These are phyloP conservation scores for Aureobasidium sp. DNA, from an alignment of 2,329 filamentous ascomycete species.

Conservation along the genomic window DNA sequence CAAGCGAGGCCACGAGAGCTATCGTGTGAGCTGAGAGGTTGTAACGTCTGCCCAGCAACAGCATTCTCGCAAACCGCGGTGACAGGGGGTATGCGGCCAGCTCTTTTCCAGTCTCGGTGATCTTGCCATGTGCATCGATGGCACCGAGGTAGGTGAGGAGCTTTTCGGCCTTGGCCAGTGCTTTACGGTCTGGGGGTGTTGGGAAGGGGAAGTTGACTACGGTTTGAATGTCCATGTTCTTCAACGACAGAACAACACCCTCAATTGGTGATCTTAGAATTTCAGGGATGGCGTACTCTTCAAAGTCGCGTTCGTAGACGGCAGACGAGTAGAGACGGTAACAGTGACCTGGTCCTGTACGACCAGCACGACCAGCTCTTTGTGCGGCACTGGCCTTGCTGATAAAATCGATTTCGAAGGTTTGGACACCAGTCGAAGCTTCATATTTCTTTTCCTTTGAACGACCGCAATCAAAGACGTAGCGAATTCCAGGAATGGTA, in stretches of 20 bases:
- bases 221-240: constrained; percentile 84
- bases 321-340: constrained; percentile 92
- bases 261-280: constrained; percentile 87
- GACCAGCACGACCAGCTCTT: constrained; percentile 83
- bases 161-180: constrained; percentile 74
- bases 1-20: constrained; percentile 78
- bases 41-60: constrained; percentile 78
- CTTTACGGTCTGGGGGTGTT: constrained; percentile 70
- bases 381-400: constrained; percentile 94
- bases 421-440: constrained; percentile 81
- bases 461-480: constrained; percentile 90
- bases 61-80: constrained; percentile 81
- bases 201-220: constrained; percentile 95
- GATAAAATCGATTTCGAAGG: constrained; percentile 91
- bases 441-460: constrained; percentile 90
- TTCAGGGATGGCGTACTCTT: constrained; percentile 78
- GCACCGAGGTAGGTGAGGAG: constrained; percentile 80
- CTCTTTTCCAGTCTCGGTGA: constrained; percentile 70
- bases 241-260: constrained; percentile 79
- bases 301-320: constrained; percentile 83
- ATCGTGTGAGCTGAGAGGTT: constrained; percentile 78
- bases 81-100: constrained; percentile 85
- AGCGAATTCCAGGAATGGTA: constrained; percentile 89
- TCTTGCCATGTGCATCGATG: constrained; percentile 55
- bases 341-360: constrained; percentile 92